A percentile compares a stretch with the other conserved stretches of the same genome.
Conservation (phyloP, 768 basidiomycete genomes). For the Phlegmacium glaucopus region DNA sequence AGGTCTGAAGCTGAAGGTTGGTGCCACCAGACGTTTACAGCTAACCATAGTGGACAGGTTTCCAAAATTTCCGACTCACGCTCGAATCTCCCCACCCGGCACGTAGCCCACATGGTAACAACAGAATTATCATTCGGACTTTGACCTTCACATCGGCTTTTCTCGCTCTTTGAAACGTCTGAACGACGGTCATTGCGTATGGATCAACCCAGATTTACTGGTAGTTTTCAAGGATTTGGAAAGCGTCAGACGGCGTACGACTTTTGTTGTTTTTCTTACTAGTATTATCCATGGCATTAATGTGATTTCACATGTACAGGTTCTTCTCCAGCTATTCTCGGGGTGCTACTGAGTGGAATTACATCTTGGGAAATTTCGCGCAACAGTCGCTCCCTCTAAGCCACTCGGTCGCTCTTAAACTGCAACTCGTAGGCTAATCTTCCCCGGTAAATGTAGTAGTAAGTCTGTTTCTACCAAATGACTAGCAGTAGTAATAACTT, state of each 20-base stretch:
- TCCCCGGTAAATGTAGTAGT: slow-evolving; percentile 43
- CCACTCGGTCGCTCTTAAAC: slow-evolving; percentile 44
- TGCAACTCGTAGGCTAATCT: slow-evolving; percentile 37
- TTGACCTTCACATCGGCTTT: slow-evolving; percentile 56
- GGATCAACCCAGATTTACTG: slow-evolving; percentile 52
- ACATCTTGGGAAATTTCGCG: slow-evolving; percentile 52
- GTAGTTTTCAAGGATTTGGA: slow-evolving; percentile 49
- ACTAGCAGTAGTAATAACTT: no score
- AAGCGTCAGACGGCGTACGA: slow-evolving; percentile 46
- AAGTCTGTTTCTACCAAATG: no score
- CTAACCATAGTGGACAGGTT: no score
- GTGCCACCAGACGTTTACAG: no score
- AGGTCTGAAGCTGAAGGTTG: no score
- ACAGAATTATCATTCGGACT: slow-evolving; percentile 47
- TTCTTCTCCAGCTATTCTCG: slow-evolving; percentile 45
- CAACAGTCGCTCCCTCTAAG: slow-evolving; percentile 49
- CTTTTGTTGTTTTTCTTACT: slow-evolving; percentile 23
- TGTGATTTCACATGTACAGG: slow-evolving; percentile 16
- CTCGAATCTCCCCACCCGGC: no score
- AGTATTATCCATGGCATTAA: background rate
- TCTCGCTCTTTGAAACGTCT: slow-evolving; percentile 51
- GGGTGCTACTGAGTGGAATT: slow-evolving; percentile 35
- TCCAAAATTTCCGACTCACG: no score
- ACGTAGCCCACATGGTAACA: no score
- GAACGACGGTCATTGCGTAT: slow-evolving; percentile 57